Conservation (phyloP, 2,329 filamentous ascomycete species). For the Blastomyces parvus region DNA sequence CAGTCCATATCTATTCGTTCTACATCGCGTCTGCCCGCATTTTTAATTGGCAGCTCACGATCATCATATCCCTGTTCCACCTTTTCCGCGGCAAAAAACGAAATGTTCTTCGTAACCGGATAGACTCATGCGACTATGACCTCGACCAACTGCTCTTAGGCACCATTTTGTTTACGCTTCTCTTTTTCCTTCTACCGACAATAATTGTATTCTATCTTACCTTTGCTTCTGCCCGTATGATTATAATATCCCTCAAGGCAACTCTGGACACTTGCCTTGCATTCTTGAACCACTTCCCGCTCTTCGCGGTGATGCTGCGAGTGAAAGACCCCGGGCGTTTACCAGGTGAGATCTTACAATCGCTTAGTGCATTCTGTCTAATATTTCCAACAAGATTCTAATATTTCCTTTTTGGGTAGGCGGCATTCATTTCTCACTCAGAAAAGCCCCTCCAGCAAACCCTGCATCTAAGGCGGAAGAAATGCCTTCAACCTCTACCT, state of each 20-base stretch:
- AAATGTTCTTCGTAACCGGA: constrained; percentile 91
- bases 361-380: constrained; percentile 11
- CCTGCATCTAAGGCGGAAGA: constrained; percentile 20
- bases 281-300: constrained; percentile 91
- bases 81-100: constrained; percentile 97
- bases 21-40: constrained; percentile 95
- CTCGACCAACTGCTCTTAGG: constrained; percentile 92
- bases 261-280: constrained; percentile 83
- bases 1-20: constrained; percentile 94
- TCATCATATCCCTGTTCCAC: constrained; percentile 95
- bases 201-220: constrained; percentile 95
- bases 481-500: constrained; percentile 50
- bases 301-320: constrained; percentile 93
- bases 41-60: constrained; percentile 97
- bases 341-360: constrained; percentile 51
- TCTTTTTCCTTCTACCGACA: constrained; percentile 90
- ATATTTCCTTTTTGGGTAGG: constrained; percentile 38
- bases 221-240: constrained; percentile 88
- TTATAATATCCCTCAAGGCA: constrained; percentile 88
- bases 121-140: constrained; percentile 98
- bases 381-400: constrained; percentile 15
- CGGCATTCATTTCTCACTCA: constrained; percentile 82
- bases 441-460: constrained; percentile 52
- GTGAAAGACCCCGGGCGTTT: constrained; percentile 85
- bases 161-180: constrained; percentile 88